Conservation (phyloP, 441 rosid species). For the Populus hybrid region DNA sequence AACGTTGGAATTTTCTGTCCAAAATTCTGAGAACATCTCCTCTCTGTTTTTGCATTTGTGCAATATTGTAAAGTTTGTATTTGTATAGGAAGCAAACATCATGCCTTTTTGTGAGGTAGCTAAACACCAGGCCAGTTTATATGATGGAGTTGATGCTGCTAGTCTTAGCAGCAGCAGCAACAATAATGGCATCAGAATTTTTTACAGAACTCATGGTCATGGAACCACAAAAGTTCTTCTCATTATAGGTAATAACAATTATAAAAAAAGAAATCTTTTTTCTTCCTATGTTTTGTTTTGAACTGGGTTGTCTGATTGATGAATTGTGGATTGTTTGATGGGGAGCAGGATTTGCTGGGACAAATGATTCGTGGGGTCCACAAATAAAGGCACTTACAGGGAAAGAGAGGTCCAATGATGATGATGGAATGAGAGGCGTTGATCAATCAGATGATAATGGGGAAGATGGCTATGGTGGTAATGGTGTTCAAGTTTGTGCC, state of each 20-base stretch:
- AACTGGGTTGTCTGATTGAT: slow-evolving; percentile 6
- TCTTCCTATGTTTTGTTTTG: slow-evolving; percentile 8
- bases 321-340: neutral
- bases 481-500: slow-evolving; percentile 74
- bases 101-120: slow-evolving; percentile 78
- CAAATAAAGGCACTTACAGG: slow-evolving; percentile 75
- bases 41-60: neutral
- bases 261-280: neutral
- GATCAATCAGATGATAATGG: slow-evolving; percentile 15
- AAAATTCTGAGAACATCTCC: neutral
- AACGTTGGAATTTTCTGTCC: neutral
- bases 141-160: slow-evolving; percentile 20
- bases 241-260: slow-evolving; percentile 50
- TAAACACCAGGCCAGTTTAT: slow-evolving; percentile 14
- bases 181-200: slow-evolving; percentile 58
- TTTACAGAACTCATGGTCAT: slow-evolving; percentile 76
- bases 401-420: slow-evolving; percentile 50
- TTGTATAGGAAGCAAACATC: neutral
- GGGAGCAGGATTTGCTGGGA: slow-evolving; percentile 79
- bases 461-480: neutral
- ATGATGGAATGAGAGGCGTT: slow-evolving; percentile 13
- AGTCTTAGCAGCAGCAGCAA: neutral
- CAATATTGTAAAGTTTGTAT: neutral
- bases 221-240: slow-evolving; percentile 79
- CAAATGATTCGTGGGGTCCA: slow-evolving; percentile 90